Evolutionary conservation across 2,329 filamentous ascomycete species (phyloP), one percentile per base, ranked within the genome.

Genomic region (Chaetomiaceae sp.): DNA sequence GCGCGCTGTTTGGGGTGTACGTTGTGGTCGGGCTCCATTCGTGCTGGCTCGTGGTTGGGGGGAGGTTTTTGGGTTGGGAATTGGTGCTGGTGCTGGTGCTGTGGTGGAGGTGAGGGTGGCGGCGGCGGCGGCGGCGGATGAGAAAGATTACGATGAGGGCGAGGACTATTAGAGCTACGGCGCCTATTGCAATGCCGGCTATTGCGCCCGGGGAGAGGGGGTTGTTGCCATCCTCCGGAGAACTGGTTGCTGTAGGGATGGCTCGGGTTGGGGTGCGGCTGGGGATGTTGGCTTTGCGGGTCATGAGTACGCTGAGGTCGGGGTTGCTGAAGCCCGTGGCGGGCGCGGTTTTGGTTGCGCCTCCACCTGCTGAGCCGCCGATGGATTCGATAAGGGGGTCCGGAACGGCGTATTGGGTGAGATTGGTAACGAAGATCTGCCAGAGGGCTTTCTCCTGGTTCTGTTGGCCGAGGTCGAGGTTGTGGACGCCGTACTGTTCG

Each of bases 321-420:
- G 65, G 61, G 51, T 75, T 70, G 45, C 71, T 69, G 67, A 80
- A 85, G 5, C 75, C 78, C 23, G 63, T 55, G 5, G 69, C 62
- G 3, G 82, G 82, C 1, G 70, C 69, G 0, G 67, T 78, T 23
- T 72, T 69, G 14, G 80, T 81, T 10, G 82, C 81, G 29, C 75
- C 74, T 52, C 82, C 82, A 13, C 70, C 67, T 11, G 72, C 66
- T 18, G 68, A 67, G 43, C 79, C 79, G 45, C 79, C 79, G 48
- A 84, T 71, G 4, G 71, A 73, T 33, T 72, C 64, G 30, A 76
- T 65, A 9, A 85, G 69, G 23, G 73, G 72, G 5, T 71, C 67
- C 4, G 81, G 81, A 4, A 85, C 78, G n/a, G 64, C 62, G 62
- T 85, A 84, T 5, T 66, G 66, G 7, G 75, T 75, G 10, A 81